phyloP scores from a whole-genome alignment of 495 filamentous ascomycete species.

The Pseudevernia furfuracea region DNA sequence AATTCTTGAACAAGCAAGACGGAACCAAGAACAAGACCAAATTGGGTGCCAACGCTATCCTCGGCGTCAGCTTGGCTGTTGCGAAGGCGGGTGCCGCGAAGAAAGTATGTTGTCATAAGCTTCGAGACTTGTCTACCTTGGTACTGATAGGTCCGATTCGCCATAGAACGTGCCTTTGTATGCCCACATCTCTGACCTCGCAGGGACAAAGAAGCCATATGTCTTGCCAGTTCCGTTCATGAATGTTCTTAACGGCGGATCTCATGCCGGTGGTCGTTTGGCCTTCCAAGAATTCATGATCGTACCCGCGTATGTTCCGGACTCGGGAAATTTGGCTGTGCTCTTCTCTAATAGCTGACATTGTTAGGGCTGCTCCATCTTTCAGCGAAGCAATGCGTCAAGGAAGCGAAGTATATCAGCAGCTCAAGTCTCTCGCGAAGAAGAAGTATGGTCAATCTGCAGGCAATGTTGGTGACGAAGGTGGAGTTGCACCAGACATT shows the following conservation, averaged over 20 bases:
- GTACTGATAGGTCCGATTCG: constrained; percentile 4
- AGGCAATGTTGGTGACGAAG: constrained; percentile 95
- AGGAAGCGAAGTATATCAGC: constrained; percentile 95
- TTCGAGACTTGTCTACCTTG: background rate
- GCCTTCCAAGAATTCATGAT: constrained; percentile 99
- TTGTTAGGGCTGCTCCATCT: constrained; percentile 54
- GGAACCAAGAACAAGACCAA: constrained; percentile 96
- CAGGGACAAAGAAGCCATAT: constrained; percentile 99
- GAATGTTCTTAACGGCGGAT: constrained; percentile 99
- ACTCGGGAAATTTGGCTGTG: background rate
- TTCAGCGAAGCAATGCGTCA: constrained; percentile 96
- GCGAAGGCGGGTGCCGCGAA: constrained; percentile 98
- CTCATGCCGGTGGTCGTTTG: constrained; percentile 95
- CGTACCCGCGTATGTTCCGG: constrained; percentile 52
- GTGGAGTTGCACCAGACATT: constrained; percentile 98
- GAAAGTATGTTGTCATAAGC: constrained; percentile 44
- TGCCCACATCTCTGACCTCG: constrained; percentile 95
- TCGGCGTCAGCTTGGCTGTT: constrained; percentile 90
- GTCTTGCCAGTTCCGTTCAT: constrained; percentile 98
- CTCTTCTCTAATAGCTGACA: constrained; percentile 15
- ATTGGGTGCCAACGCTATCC: constrained; percentile 96
- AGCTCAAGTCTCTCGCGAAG: constrained; percentile 95
- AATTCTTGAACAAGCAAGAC: constrained; percentile 93
- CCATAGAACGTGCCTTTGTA: constrained; percentile 79
- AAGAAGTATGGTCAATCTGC: constrained; percentile 99